These are phyloP conservation scores for Daucus carota DNA, from an alignment of 129 eudicot species.

Conservation along the genomic window DNA sequence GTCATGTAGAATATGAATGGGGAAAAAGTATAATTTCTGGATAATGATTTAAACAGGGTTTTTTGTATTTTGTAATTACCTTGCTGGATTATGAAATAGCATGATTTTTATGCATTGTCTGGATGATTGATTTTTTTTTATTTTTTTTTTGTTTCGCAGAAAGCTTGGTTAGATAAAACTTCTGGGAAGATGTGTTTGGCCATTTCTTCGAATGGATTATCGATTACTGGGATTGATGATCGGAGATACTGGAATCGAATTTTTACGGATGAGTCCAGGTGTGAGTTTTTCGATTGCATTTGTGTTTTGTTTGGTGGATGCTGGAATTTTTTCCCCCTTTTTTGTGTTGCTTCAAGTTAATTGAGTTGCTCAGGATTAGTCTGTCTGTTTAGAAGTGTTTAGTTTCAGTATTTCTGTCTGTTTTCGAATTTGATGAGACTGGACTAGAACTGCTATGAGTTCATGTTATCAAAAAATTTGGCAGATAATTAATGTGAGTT, in stretches of 20 bases:
- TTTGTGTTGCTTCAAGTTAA: neutral
- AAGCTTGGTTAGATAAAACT: constrained; percentile 81
- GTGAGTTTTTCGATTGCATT: neutral
- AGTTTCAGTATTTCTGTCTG: neutral
- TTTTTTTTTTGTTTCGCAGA: constrained; percentile 26
- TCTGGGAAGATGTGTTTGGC: constrained; percentile 78
- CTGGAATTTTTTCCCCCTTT: neutral
- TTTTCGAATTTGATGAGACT: neutral
- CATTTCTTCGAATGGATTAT: constrained; percentile 54
- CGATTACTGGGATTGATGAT: constrained; percentile 75
- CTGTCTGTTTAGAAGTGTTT: neutral
- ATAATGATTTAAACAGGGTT: too few relatives aligned
- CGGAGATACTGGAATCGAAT: constrained; percentile 91
- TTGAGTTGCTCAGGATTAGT: neutral
- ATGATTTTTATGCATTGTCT: neutral
- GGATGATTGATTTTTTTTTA: neutral
- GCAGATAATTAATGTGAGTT: neutral
- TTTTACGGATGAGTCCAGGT: constrained; percentile 91
- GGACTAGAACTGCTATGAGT: neutral
- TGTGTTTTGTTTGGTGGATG: neutral
- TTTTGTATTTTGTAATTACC: too few relatives aligned
- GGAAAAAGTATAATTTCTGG: too few relatives aligned
- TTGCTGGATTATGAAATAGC: too few relatives aligned
- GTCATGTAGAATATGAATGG: neutral
- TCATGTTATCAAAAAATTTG: neutral